Percentiles rank a stretch among this genome's conserved stretches.
Conservation (phyloP, 371 early-diverging fungal species). For the Rhizopus arrhizus region DNA sequence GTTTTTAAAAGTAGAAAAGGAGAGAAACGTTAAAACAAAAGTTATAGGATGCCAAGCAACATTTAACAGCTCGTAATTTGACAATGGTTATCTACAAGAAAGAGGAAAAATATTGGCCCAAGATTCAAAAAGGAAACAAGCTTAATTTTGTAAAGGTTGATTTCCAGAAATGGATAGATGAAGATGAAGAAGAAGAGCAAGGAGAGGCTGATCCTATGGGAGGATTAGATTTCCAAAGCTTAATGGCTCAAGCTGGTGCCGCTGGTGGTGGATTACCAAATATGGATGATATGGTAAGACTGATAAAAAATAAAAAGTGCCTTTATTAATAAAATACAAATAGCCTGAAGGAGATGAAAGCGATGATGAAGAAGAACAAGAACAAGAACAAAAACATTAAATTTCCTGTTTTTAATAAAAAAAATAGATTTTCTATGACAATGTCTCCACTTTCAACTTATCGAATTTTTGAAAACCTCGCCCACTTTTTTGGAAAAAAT, state of each 20-base stretch:
- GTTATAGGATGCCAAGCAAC: conserved; percentile 67
- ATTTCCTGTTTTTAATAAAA: neutral
- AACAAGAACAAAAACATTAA: conserved; percentile 16
- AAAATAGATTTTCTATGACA: too few relatives aligned
- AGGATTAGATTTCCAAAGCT: conserved; percentile 51
- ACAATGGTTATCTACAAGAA: conserved; percentile 72
- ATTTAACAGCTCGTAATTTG: conserved; percentile 68
- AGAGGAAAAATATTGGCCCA: conserved; percentile 82
- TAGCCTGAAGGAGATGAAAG: conserved; percentile 46
- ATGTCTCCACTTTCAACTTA: too few relatives aligned
- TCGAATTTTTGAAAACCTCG: too few relatives aligned
- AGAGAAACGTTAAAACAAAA: neutral
- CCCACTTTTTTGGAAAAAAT: too few relatives aligned
- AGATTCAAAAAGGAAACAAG: conserved; percentile 76
- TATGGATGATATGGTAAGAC: conserved; percentile 53
- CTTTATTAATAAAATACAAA: conserved; percentile 8
- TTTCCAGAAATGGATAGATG: conserved; percentile 90
- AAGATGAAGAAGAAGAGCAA: conserved; percentile 78
- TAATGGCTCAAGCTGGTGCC: conserved; percentile 48
- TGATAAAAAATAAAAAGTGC: neutral
- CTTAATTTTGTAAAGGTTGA: conserved; percentile 87
- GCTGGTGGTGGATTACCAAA: conserved; percentile 45
- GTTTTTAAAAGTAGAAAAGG: neutral
- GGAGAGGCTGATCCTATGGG: conserved; percentile 40
- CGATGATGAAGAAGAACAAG: conserved; percentile 33